Evolutionary conservation across 1,139 yeast genomes (phyloP), one percentile per base, ranked within the genome.

Genomic region (Zygosaccharomyces sapae): DNA sequence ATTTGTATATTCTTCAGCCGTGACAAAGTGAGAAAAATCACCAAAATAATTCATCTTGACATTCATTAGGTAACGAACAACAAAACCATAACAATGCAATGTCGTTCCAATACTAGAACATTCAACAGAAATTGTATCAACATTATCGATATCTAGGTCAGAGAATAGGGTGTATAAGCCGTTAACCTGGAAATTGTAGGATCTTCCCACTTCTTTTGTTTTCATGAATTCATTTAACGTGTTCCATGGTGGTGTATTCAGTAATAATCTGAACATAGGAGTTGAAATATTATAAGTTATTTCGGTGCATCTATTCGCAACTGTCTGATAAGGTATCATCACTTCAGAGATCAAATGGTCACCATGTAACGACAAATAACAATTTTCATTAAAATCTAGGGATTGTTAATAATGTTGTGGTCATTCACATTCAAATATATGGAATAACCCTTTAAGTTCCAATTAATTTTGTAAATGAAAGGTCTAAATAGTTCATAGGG

Each of bases 201-300:
- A 80, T 48, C 80, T 71, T 0, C 96, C 97, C 25, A 83, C 70
- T 38, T 77, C 79, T 16, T 79, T 76, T 24, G 75, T 72, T 43
- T 74, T 75, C 69, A 85, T 66, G 55, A 90, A 92, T 41, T 86
- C 83, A 54, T 81, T 77, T 13, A 81, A 70, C 0, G 97, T 89
- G 61, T 88, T 95, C 96, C 97, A 92, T 0, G 92, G 84, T 0
- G 97, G 97, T 0, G 94, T 79, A 50, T 82, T 85, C 4, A 90
- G 66, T 0, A 77, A 70, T 41, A 90, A 61, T 45, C 82, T 77
- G 55, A 88, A 80, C 44, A 68, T 68, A 0, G 88, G 80, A 0
- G 96, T 84, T 34, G 57, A 56, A 1, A 88, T 57, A 0, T 67
- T 65, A 56, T 76, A 87, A 4, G 74, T 69, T 13, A 87, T 73